Evolutionary conservation across 495 filamentous ascomycete genomes (phyloP).

Genomic region (Lindgomyces ingoldianus): DNA sequence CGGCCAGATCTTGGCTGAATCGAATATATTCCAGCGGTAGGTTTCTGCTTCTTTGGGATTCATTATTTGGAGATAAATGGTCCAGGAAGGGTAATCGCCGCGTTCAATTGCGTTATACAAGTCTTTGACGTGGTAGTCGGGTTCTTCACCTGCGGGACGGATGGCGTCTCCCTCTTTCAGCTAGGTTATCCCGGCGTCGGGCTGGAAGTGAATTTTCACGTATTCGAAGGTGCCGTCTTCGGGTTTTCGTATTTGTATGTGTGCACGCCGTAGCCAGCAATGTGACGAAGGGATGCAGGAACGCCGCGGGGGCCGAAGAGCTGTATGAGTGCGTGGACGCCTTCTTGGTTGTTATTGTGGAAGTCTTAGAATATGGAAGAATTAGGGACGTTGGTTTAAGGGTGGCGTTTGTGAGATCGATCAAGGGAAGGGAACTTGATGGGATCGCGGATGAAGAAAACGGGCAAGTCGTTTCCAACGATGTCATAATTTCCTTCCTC

Average conservation of each 20-base stretch:
- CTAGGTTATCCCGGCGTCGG: slow-evolving; percentile 26
- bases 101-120: slow-evolving; percentile 45
- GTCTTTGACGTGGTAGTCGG: slow-evolving; percentile 48
- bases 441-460: slow-evolving; percentile 59
- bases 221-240: slow-evolving; percentile 35
- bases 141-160: slow-evolving; percentile 37
- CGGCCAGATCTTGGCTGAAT: slow-evolving; percentile 51
- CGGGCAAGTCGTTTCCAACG: slow-evolving; percentile 41
- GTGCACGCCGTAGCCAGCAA: slow-evolving; percentile 29
- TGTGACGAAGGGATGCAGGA: slow-evolving; percentile 28
- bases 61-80: slow-evolving; percentile 54
- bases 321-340: slow-evolving; percentile 31
- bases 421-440: slow-evolving; percentile 61
- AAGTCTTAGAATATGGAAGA: slow-evolving; percentile 32
- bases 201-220: slow-evolving; percentile 33
- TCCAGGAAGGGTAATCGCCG: slow-evolving; percentile 49
- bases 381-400: slow-evolving; percentile 45
- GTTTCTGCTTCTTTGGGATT: slow-evolving; percentile 41
- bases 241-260: slow-evolving; percentile 30
- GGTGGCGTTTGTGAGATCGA: slow-evolving; percentile 54
- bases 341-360: slow-evolving; percentile 33
- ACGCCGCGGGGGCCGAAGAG: slow-evolving; percentile 34
- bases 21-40: slow-evolving; percentile 47
- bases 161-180: slow-evolving; percentile 13
- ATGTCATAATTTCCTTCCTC: slow-evolving; percentile 36